Evolutionary conservation across 306 rosid genomes (phyloP).

Genomic region (Benincasa hispida): DNA sequence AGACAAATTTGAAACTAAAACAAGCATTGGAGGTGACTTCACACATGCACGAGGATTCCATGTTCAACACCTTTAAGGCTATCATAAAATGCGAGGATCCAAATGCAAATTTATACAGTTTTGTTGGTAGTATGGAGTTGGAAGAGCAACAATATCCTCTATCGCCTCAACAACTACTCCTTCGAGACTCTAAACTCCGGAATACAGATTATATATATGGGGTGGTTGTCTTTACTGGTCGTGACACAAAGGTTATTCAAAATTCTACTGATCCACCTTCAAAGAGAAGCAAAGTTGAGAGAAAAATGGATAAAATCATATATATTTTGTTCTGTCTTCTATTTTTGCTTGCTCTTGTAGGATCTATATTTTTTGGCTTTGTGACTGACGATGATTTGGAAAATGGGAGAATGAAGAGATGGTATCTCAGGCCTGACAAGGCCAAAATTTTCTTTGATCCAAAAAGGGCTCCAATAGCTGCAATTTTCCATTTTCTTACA

Average conservation of each 20-base stretch:
- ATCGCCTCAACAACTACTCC: slow-evolving; percentile 80
- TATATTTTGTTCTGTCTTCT: slow-evolving; percentile 59
- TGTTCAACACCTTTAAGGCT: slow-evolving; percentile 45
- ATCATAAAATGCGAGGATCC: slow-evolving; percentile 83
- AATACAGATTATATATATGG: slow-evolving; percentile 79
- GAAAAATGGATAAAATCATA: slow-evolving; percentile 78
- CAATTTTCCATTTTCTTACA: slow-evolving; percentile 57
- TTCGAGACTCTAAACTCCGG: slow-evolving; percentile 89
- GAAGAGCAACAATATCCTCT: slow-evolving; percentile 48
- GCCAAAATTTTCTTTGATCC: slow-evolving; percentile 74
- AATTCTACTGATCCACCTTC: slow-evolving; percentile 88
- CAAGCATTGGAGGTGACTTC: slow-evolving; percentile 80
- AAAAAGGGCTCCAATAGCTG: slow-evolving; percentile 43
- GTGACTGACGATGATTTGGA: slow-evolving; percentile 54
- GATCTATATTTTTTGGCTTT: slow-evolving; percentile 74
- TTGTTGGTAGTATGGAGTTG: slow-evolving; percentile 67
- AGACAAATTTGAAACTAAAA: slow-evolving; percentile 82
- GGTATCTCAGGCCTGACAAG: slow-evolving; percentile 85
- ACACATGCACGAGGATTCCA: slow-evolving; percentile 32
- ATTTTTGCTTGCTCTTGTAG: slow-evolving; percentile 57
- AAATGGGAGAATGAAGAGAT: slow-evolving; percentile 56
- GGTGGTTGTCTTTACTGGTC: slow-evolving; percentile 75
- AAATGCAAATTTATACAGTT: slow-evolving; percentile 77
- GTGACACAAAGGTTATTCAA: slow-evolving; percentile 83
- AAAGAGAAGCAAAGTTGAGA: slow-evolving; percentile 87